phyloP scores from a whole-genome alignment of 2,329 filamentous ascomycete genomes.

The Exophiala sp. region DNA sequence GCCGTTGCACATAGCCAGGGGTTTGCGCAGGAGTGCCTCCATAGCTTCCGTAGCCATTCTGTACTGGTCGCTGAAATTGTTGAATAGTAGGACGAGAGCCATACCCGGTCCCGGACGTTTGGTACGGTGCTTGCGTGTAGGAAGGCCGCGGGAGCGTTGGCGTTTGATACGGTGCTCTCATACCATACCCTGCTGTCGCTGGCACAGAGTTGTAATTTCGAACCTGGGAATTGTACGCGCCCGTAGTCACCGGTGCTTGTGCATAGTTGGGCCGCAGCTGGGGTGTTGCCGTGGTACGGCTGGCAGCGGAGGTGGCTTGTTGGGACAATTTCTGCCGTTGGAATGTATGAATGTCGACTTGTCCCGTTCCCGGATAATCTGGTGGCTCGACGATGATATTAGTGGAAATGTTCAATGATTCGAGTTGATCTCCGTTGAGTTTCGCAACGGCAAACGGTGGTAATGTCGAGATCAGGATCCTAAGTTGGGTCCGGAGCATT shows the following conservation, averaged over 20 bases:
- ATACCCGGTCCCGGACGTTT: conserved; percentile 32
- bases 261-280: conserved; percentile 24
- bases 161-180: conserved; percentile 30
- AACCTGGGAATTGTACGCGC: conserved; percentile 22
- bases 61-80: conserved; percentile 38
- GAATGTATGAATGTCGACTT: conserved; percentile 66
- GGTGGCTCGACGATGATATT: conserved; percentile 67
- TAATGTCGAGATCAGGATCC: conserved; percentile 65
- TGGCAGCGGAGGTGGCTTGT: conserved; percentile 32
- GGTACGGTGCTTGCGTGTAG: conserved; percentile 34
- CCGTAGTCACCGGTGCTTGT: conserved; percentile 16
- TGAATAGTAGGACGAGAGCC: conserved; percentile 34
- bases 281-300: conserved; percentile 26
- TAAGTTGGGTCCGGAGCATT: conserved; percentile 66
- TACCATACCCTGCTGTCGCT: conserved; percentile 32
- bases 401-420: conserved; percentile 73
- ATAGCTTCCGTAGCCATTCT: conserved; percentile 34
- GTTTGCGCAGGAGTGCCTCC: conserved; percentile 18
- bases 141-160: conserved; percentile 35
- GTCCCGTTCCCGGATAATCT: conserved; percentile 72
- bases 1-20: conserved; percentile 24
- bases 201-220: conserved; percentile 26
- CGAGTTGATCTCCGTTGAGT: conserved; percentile 77
- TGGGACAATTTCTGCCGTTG: conserved; percentile 42
- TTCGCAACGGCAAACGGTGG: conserved; percentile 83